These are phyloP conservation scores for Skeletonema marinoi DNA, from an alignment of 108 stramenopile genomes.

Conservation along the genomic window DNA sequence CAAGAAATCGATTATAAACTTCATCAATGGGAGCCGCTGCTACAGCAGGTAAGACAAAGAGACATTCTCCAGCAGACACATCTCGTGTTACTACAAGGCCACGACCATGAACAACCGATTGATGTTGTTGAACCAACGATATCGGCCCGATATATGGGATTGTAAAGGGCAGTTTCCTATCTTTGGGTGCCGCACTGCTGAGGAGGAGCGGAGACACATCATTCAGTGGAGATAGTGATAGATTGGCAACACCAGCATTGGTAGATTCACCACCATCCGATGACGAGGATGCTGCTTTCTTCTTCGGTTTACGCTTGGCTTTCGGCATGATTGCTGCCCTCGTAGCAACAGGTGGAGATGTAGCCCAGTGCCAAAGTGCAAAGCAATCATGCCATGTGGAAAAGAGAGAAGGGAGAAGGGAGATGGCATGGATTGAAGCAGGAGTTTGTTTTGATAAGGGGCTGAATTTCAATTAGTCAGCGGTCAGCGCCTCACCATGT, in stretches of 20 bases:
- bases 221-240: constrained; percentile 13
- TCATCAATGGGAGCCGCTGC: constrained; percentile 40
- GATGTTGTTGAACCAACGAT: constrained; percentile 6
- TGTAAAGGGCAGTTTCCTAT: neutral
- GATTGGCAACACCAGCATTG: neutral
- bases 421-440: neutral
- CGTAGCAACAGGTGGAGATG: neutral
- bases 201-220: constrained; percentile 39
- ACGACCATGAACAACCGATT: constrained; percentile 16
- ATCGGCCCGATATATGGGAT: constrained; percentile 42
- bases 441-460: no score
- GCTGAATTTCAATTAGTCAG: no score
- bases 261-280: neutral
- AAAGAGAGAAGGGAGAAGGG: no score
- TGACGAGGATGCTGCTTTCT: neutral
- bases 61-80: constrained; percentile 63
- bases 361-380: no score
- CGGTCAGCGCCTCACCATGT: neutral
- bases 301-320: neutral
- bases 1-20: constrained; percentile 29
- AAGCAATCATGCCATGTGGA: no score
- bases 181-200: neutral
- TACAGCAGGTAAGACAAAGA: constrained; percentile 70
- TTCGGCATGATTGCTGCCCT: neutral
- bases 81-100: constrained; percentile 69